Evolutionary conservation across 1,139 yeast species (phyloP).

Genomic region (Pichia sp.): DNA sequence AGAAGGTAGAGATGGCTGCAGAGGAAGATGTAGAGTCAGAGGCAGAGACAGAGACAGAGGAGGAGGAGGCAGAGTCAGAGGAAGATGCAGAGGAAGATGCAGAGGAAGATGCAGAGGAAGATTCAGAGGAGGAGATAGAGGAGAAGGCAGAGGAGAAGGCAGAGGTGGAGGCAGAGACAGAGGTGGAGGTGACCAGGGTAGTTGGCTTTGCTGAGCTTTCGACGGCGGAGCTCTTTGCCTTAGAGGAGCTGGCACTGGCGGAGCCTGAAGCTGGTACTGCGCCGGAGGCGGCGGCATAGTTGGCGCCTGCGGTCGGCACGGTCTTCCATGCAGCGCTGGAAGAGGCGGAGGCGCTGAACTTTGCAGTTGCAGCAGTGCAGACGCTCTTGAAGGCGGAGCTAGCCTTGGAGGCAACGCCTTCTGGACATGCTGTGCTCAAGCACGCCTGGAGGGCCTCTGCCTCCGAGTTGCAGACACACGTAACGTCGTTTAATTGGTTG

Average conservation of each 20-base stretch:
- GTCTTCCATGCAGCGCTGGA: constrained; percentile 15
- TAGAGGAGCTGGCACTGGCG: background rate
- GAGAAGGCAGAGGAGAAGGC: constrained; percentile 21
- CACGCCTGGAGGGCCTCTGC: constrained; percentile 51
- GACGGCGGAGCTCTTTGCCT: too few relatives aligned
- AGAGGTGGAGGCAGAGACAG: background rate
- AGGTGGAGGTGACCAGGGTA: too few relatives aligned
- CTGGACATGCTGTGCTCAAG: constrained; percentile 62
- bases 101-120: constrained; percentile 10
- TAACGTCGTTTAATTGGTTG: constrained; percentile 53
- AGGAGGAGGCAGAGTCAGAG: constrained; percentile 9
- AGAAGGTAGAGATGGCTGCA: constrained; percentile 2
- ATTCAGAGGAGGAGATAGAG: constrained; percentile 8
- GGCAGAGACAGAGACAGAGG: constrained; percentile 14
- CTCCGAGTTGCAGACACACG: constrained; percentile 61
- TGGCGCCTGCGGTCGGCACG: constrained; percentile 18
- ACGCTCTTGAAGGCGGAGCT: constrained; percentile 49
- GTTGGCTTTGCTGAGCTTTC: too few relatives aligned
- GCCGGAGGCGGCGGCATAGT: background rate
- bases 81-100: constrained; percentile 10
- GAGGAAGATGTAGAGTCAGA: constrained; percentile 10
- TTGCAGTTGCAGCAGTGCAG: constrained; percentile 43
- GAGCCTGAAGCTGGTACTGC: constrained; percentile 14
- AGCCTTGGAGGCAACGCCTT: constrained; percentile 54
- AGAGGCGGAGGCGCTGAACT: constrained; percentile 23